These are phyloP conservation scores for Nemania sp. DNA, from an alignment of 2,329 filamentous ascomycete genomes.

Conservation along the genomic window DNA sequence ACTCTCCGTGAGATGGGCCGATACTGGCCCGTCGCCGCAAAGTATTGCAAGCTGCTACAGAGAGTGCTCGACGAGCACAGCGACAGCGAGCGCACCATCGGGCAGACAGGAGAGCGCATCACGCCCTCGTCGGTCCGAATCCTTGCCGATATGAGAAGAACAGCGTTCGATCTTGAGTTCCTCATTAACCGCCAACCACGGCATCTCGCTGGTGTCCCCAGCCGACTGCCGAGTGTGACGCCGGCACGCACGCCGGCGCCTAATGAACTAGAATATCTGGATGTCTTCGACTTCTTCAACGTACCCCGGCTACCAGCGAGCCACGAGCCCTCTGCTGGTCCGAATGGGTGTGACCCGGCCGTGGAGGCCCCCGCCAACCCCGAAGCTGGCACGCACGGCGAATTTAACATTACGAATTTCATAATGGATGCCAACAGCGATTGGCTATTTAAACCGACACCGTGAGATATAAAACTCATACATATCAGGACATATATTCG, in stretches of 20 bases:
- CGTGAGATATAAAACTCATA: conserved; percentile 5
- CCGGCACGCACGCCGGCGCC: conserved; percentile 72
- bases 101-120: conserved; percentile 67
- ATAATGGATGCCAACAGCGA: conserved; percentile 75
- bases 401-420: conserved; percentile 79
- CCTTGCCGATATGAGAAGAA: conserved; percentile 87
- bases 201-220: conserved; percentile 47
- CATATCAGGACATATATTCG: not conserved
- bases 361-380: conserved; percentile 26
- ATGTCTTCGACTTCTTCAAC: conserved; percentile 96
- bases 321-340: conserved; percentile 41
- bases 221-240: conserved; percentile 57
- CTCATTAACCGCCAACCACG: conserved; percentile 81
- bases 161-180: conserved; percentile 88
- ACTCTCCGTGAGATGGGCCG: conserved; percentile 79
- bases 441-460: conserved; percentile 67
- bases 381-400: conserved; percentile 42
- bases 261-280: conserved; percentile 86
- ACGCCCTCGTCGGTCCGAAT: conserved; percentile 86
- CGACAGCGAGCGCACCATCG: conserved; percentile 66
- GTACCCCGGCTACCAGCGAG: conserved; percentile 71
- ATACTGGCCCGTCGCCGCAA: conserved; percentile 83
- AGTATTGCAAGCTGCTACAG: conserved; percentile 79
- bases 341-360: conserved; percentile 25
- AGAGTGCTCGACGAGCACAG: conserved; percentile 85